These are phyloP conservation scores for Falciphora oryzae DNA, from an alignment of 2,329 filamentous ascomycete genomes.

Conservation along the genomic window DNA sequence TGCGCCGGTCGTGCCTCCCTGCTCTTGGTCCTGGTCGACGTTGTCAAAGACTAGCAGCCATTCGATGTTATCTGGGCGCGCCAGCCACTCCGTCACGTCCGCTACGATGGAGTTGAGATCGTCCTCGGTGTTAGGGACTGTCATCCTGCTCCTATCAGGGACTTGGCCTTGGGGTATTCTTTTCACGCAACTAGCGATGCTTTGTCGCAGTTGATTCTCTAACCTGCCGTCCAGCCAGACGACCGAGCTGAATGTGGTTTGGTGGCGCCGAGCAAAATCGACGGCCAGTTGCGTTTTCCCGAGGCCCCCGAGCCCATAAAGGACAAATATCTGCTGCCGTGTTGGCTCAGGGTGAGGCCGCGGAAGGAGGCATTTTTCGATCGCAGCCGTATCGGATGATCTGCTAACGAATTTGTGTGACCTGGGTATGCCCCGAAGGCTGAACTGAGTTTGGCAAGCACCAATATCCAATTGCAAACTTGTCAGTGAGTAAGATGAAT, in stretches of 20 bases:
- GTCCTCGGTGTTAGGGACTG: constrained; percentile 13
- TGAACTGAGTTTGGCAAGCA: constrained; percentile 15
- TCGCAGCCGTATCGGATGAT: constrained; percentile 14
- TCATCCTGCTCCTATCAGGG: constrained; percentile 12
- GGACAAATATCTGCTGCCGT: constrained; percentile 14
- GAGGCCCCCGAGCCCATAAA: constrained; percentile 16
- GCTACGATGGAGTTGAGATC: constrained; percentile 17
- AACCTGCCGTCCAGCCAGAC: constrained; percentile 28
- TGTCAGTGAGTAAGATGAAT: no score
- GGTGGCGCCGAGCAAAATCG: constrained; percentile 19
- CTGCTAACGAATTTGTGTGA: constrained; percentile 18
- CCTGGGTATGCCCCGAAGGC: constrained; percentile 15
- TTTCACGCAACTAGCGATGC: constrained; percentile 18
- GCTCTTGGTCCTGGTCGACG: constrained; percentile 22
- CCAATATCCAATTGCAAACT: constrained; percentile 10
- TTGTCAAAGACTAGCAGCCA: constrained; percentile 31
- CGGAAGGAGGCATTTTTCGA: constrained; percentile 17
- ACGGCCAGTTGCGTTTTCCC: constrained; percentile 18
- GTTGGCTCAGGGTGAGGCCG: constrained; percentile 8
- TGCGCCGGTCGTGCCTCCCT: constrained; percentile 14
- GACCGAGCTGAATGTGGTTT: constrained; percentile 21
- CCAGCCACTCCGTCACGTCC: constrained; percentile 23
- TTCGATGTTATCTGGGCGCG: constrained; percentile 18
- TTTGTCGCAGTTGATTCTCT: constrained; percentile 24
- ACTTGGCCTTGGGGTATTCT: constrained; percentile 20